phyloP scores from a whole-genome alignment of 2,329 filamentous ascomycete genomes.

The Epichloe coenophiala region DNA sequence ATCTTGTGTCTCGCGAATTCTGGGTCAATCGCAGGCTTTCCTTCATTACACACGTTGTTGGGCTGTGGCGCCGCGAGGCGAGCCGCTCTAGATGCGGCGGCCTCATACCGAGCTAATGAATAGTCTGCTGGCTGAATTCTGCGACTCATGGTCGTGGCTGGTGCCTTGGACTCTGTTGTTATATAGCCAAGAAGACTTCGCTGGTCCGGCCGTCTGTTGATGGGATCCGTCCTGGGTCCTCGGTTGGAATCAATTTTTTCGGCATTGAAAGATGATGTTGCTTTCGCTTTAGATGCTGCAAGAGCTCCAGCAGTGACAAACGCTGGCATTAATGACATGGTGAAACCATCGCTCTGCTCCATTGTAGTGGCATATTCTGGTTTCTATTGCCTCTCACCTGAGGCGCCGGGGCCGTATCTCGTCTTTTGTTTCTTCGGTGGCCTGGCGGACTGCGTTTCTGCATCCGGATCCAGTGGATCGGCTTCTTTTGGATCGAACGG shows the following conservation, averaged over 20 bases:
- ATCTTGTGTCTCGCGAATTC: slow-evolving; percentile 28
- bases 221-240: slow-evolving; percentile 13
- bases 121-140: slow-evolving; percentile 8
- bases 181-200: slow-evolving; percentile 30
- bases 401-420: slow-evolving; percentile 7
- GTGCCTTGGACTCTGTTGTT: slow-evolving; percentile 10
- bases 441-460: slow-evolving; percentile 10
- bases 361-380: slow-evolving; percentile 46
- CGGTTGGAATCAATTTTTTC: slow-evolving; percentile 9
- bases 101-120: slow-evolving; percentile 14
- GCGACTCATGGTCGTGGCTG: slow-evolving; percentile 2
- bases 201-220: slow-evolving; percentile 24
- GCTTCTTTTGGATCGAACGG: slow-evolving; percentile 31
- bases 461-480: slow-evolving; percentile 10
- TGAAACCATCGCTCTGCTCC: slow-evolving; percentile 44
- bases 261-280: slow-evolving; percentile 4
- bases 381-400: slow-evolving; percentile 23
- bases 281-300: slow-evolving; percentile 10
- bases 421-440: slow-evolving; percentile 18
- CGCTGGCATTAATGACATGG: slow-evolving; percentile 39
- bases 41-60: slow-evolving; percentile 1
- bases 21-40: slow-evolving; percentile 15
- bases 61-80: slow-evolving; percentile 4
- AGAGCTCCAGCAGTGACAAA: slow-evolving; percentile 50
- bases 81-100: slow-evolving; percentile 11